phyloP scores from a whole-genome alignment of 2,329 filamentous ascomycete species.

The Penicillium aurantiogriseum region DNA sequence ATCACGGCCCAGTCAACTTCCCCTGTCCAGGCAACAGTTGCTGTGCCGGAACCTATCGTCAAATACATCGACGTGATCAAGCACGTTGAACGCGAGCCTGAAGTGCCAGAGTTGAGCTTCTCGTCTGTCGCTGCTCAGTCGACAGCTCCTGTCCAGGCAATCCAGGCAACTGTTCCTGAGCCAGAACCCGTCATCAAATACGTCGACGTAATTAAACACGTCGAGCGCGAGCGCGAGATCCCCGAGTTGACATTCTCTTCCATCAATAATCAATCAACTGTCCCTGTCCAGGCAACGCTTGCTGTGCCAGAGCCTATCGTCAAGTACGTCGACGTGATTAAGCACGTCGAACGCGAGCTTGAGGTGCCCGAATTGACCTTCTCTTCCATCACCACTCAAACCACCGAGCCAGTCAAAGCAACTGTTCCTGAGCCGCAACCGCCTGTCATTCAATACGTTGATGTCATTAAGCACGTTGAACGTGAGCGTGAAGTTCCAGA shows the following conservation, averaged over 20 bases:
- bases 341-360: slow-evolving; percentile 13
- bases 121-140: slow-evolving; percentile 36
- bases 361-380: slow-evolving; percentile 24
- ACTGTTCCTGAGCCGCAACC: slow-evolving; percentile 20
- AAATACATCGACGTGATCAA: slow-evolving; percentile 14
- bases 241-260: slow-evolving; percentile 30
- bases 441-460: background rate
- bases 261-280: slow-evolving; percentile 29
- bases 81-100: slow-evolving; percentile 5
- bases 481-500: slow-evolving; percentile 13
- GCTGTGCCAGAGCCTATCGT: slow-evolving; percentile 18
- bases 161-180: slow-evolving; percentile 10
- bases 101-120: slow-evolving; percentile 26
- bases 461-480: slow-evolving; percentile 9
- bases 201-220: slow-evolving; percentile 9
- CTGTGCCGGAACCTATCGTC: slow-evolving; percentile 23
- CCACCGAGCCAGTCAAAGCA: slow-evolving; percentile 26
- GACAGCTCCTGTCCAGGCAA: slow-evolving; percentile 23
- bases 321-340: slow-evolving; percentile 10
- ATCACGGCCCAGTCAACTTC: slow-evolving; percentile 27
- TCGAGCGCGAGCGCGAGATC: slow-evolving; percentile 10
- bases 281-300: slow-evolving; percentile 23
- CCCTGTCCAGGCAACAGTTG: slow-evolving; percentile 21
- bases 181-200: slow-evolving; percentile 16
- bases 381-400: slow-evolving; percentile 32